These are phyloP conservation scores for Alternaria longipes DNA, from an alignment of 2,329 filamentous ascomycete genomes.

Conservation along the genomic window DNA sequence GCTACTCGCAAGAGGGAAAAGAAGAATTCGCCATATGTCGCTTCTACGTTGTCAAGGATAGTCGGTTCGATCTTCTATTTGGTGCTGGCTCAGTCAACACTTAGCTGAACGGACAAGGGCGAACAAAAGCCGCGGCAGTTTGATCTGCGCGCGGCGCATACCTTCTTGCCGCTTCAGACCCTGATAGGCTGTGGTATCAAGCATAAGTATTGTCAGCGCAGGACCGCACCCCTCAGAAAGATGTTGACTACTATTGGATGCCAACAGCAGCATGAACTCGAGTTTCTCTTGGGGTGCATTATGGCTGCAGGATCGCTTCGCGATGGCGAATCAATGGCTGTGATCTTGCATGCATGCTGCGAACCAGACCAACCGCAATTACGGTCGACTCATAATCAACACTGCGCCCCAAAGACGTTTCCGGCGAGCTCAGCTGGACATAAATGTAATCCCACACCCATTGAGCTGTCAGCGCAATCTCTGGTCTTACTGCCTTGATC, in stretches of 20 bases:
- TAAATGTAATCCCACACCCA: background rate
- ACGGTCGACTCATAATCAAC: background rate
- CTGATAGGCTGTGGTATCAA: background rate
- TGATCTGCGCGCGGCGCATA: background rate
- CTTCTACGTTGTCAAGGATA: slow-evolving; percentile 10
- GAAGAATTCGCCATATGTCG: background rate
- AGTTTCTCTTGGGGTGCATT: slow-evolving; percentile 3
- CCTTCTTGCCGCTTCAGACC: background rate
- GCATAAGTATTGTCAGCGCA: background rate
- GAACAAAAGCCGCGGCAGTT: background rate
- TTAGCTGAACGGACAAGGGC: background rate
- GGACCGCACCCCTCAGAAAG: background rate
- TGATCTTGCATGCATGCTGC: slow-evolving; percentile 9
- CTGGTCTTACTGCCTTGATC: background rate
- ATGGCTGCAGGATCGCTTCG: slow-evolving; percentile 10
- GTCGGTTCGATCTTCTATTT: slow-evolving; percentile 15
- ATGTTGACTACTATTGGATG: background rate
- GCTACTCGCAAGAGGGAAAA: background rate
- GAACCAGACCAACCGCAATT: slow-evolving; percentile 7
- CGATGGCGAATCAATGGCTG: slow-evolving; percentile 3
- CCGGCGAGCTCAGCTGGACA: background rate
- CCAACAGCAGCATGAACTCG: background rate
- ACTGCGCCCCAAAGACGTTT: slow-evolving; percentile 8
- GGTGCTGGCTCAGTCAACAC: background rate
- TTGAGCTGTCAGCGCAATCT: background rate